Evolutionary conservation across 345 rosid genomes (phyloP), one percentile per base, ranked within the genome.

Genomic region (Viola odorata): DNA sequence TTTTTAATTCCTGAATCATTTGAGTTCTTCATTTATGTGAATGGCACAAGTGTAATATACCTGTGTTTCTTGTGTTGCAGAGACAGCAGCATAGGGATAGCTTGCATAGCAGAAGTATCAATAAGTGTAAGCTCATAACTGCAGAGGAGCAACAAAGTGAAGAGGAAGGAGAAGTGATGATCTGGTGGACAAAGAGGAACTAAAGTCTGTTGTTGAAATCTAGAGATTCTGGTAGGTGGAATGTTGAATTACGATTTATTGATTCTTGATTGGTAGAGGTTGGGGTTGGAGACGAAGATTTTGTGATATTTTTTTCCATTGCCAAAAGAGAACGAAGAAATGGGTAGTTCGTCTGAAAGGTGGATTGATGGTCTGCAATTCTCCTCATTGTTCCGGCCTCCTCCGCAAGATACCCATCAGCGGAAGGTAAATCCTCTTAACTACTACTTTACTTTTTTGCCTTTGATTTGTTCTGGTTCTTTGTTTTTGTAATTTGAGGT

Each of bases 331-430:
- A 1, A 12, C 50, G 12, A 14, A 58, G 48, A 42, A 61, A 86
- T 90, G 95, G 88, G 91, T 61, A 75, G 53, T 76, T 78, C 86
- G 64, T 81, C 87, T 44, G 96, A 81, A 84, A 81, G 94, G 69
- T 92, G 98, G 98, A 87, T 84, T 67, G 96, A 89, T 75, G 88
- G 96, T 47, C 95, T 92, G 70, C 89, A 83, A 55, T 84, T 75
- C 78, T 92, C 98, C 9, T 92, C 92, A 37, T 72, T 92, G 66
- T 89, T 89, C 69, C 76, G 96, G 85, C 84, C 88, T 75, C 88
- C 96, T 0, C 98, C 98, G 3, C 89, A 75, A 17, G 98, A 87
- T 72, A 78, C 75, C 45, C 82, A 75, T 50, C 92, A 89, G 57
- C 81, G 87, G 62, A 84, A 92, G 96, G 96, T 89, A 59, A 47